Evolutionary conservation across 2,329 filamentous ascomycete species (phyloP), one percentile per base, ranked within the genome.

Genomic region (Aspergillus latus): DNA sequence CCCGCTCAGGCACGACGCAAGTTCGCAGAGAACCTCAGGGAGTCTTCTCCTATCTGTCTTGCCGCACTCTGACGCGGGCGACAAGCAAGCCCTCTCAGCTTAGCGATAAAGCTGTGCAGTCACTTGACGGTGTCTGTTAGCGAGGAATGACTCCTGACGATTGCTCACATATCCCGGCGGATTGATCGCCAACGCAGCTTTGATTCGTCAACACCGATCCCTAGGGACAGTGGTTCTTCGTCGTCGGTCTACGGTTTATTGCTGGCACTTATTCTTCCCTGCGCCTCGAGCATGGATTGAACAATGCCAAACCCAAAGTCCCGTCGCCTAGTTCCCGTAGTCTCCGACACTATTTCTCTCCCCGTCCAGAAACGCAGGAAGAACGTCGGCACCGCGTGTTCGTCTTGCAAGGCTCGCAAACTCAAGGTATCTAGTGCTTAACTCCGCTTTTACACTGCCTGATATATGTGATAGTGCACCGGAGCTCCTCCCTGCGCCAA

Each of bases 311-410:
- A 56, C 49, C 49, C 57, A 39, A 60, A 58, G 53, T 54, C 59
- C 45, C 59, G 60, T 47, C 62, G 32, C 29, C 39, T 62, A 50
- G 60, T 56, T 15, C 61, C 61, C 29, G 62, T 55, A 30, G 57
- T 57, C 34, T 47, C 61, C 7, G 60, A 57, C 39, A 52, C 42
- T 40, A 49, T 52, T 37, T 29, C 57, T 43, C 57, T 54, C 40
- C 59, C 65, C 44, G 28, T 54, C 13, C 58, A 56, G 7, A 57
- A 57, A 26, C 59, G 60, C 26, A 61, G 63, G 47, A 67, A 62
- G 52, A 66, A 68, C 44, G 64, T 63, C 37, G 64, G 66, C 1
- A 60, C 61, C 10, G 66, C 66, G 3, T 68, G 66, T 54, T 46
- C 52, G 10, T 57, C 59, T 29, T 68, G 66, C 53, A 66, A 68